Conservation (phyloP, 2,329 filamentous ascomycete genomes). For the Ilyonectria robusta region DNA sequence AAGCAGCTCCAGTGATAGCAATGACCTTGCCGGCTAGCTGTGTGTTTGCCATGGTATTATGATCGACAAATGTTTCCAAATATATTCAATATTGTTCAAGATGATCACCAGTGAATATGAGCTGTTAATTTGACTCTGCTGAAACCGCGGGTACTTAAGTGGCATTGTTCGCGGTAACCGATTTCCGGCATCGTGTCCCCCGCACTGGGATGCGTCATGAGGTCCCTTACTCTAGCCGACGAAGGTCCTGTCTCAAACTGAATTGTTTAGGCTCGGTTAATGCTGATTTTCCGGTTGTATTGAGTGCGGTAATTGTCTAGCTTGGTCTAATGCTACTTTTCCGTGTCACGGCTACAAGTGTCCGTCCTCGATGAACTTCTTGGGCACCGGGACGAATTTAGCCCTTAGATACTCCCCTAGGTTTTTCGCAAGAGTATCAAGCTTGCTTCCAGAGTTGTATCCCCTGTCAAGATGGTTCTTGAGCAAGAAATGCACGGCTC, state of each 20-base stretch:
- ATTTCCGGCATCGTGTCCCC: slow-evolving; percentile 29
- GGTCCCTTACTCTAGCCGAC: slow-evolving; percentile 10
- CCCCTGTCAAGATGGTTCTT: slow-evolving; percentile 29
- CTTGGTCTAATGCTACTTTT: neutral
- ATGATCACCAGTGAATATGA: neutral
- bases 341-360: slow-evolving; percentile 34
- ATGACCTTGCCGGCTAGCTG: slow-evolving; percentile 57
- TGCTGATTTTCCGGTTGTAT: neutral
- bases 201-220: slow-evolving; percentile 12
- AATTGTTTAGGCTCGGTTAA: slow-evolving; percentile 1
- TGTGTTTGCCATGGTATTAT: slow-evolving; percentile 38
- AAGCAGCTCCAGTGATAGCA: slow-evolving; percentile 53
- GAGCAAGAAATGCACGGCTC: slow-evolving; percentile 30
- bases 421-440: slow-evolving; percentile 53
- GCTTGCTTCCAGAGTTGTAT: slow-evolving; percentile 33
- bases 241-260: neutral
- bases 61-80: neutral
- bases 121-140: neutral
- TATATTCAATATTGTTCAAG: neutral
- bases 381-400: slow-evolving; percentile 48
- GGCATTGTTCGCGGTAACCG: slow-evolving; percentile 22
- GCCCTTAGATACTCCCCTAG: slow-evolving; percentile 49
- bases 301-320: neutral
- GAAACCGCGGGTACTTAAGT: slow-evolving; percentile 14
- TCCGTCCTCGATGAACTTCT: slow-evolving; percentile 51